phyloP scores from a whole-genome alignment of 2,329 filamentous ascomycete genomes.

The Gnomoniopsis sp. region DNA sequence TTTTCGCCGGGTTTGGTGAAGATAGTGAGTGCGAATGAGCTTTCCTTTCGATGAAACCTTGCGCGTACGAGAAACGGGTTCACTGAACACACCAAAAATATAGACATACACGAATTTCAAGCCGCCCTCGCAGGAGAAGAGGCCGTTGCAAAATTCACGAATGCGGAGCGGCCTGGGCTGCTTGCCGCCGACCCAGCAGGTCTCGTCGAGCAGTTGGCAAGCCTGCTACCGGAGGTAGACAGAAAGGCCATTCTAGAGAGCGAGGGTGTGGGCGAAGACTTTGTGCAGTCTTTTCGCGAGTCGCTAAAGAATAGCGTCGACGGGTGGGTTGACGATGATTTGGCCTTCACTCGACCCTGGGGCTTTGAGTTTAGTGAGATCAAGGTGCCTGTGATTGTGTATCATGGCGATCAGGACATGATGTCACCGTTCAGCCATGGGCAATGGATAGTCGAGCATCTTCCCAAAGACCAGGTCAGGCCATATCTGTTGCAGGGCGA shows the following conservation, averaged over 20 bases:
- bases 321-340: constrained; percentile 25
- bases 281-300: constrained; percentile 10
- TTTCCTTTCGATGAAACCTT: no score
- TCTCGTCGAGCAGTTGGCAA: constrained; percentile 6
- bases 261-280: not conserved
- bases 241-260: constrained; percentile 8
- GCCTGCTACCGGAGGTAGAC: constrained; percentile 10
- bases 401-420: constrained; percentile 23
- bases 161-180: constrained; percentile 3
- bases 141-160: not conserved
- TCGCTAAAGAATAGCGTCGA: constrained; percentile 19
- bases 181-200: not conserved
- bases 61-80: not conserved
- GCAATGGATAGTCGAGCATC: constrained; percentile 22
- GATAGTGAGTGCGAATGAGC: constrained; percentile 2
- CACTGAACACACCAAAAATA: not conserved
- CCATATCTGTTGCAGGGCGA: constrained; percentile 21
- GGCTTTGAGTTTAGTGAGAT: constrained; percentile 24
- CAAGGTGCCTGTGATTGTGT: constrained; percentile 22
- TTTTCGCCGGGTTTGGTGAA: constrained; percentile 7
- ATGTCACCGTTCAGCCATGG: constrained; percentile 24
- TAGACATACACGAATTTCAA: constrained; percentile 9
- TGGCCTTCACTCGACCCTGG: constrained; percentile 22
- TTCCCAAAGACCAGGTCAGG: constrained; percentile 19
- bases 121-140: constrained; percentile 9